A percentile compares a stretch with the other conserved stretches of the same genome.
These are phyloP conservation scores for Termitomyces titanicus DNA, from an alignment of 768 basidiomycete species.

Conservation along the genomic window DNA sequence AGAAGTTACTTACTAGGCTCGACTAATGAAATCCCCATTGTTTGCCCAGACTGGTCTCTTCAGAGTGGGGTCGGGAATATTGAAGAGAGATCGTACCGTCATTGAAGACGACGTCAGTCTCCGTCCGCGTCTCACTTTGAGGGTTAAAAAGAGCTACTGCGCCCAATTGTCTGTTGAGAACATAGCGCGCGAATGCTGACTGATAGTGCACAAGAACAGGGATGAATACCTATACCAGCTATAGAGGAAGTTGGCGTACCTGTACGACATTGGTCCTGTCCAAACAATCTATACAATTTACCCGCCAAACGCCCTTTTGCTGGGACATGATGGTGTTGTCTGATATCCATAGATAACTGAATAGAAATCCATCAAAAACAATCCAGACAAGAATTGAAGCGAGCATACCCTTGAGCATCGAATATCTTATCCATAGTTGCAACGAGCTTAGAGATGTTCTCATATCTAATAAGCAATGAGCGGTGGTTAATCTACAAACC, in stretches of 20 bases:
- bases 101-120: conserved; percentile 75
- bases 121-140: conserved; percentile 46
- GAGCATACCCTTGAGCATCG: conserved; percentile 69
- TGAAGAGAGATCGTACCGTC: conserved; percentile 45
- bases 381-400: not conserved
- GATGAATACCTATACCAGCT: not conserved
- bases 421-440: conserved; percentile 69
- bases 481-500: not conserved
- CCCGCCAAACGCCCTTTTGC: conserved; percentile 84
- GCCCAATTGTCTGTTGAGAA: conserved; percentile 71
- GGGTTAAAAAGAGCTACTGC: conserved; percentile 66
- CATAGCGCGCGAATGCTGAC: conserved; percentile 89
- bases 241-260: conserved; percentile 33
- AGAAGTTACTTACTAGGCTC: conserved; percentile 63
- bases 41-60: conserved; percentile 88
- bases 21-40: conserved; percentile 93
- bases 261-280: conserved; percentile 95
- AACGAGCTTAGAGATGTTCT: conserved; percentile 83
- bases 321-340: conserved; percentile 65
- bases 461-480: conserved; percentile 53
- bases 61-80: not conserved
- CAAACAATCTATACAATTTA: conserved; percentile 95
- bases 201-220: conserved; percentile 24
- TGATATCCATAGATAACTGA: conserved; percentile 81
- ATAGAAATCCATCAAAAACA: not conserved